Percentiles rank a stretch among this genome's conserved stretches.
Conservation (phyloP, 352 stramenopile species). For the Globisporangium lucens region DNA sequence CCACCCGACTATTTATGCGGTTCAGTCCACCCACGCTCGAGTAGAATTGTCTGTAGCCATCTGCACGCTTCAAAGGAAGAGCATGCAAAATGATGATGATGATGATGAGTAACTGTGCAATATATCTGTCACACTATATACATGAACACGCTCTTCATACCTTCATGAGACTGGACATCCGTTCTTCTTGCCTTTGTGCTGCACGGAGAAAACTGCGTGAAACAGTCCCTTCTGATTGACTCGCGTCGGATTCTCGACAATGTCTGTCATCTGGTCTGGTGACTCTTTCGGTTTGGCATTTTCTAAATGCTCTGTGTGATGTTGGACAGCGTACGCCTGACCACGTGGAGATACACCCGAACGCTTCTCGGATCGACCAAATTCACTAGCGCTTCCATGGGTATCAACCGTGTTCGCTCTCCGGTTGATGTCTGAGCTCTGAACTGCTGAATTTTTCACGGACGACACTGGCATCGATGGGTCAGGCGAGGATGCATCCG, state of each 20-base stretch:
- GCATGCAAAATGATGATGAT: not conserved
- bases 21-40: not conserved
- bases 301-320: not conserved
- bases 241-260: not conserved
- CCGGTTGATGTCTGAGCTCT: not conserved
- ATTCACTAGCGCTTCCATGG: not conserved
- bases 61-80: slow-evolving; percentile 15
- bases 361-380: not conserved
- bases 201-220: slow-evolving; percentile 15
- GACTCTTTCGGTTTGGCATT: not conserved
- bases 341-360: not conserved
- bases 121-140: not conserved
- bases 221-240: slow-evolving; percentile 11
- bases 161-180: slow-evolving; percentile 18
- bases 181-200: slow-evolving; percentile 14
- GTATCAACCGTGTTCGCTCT: not conserved
- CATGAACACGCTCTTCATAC: not conserved
- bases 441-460: not conserved
- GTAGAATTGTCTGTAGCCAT: not conserved
- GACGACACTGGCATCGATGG: not conserved
- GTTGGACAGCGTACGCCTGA: not conserved
- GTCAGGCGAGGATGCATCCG: not conserved
- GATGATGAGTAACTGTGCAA: not conserved
- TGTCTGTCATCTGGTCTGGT: not conserved
- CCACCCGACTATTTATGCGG: slow-evolving; percentile 13